Evolutionary conservation across 768 basidiomycete genomes (phyloP), one percentile per base, ranked within the genome.

Genomic region (Trametes cubensis): DNA sequence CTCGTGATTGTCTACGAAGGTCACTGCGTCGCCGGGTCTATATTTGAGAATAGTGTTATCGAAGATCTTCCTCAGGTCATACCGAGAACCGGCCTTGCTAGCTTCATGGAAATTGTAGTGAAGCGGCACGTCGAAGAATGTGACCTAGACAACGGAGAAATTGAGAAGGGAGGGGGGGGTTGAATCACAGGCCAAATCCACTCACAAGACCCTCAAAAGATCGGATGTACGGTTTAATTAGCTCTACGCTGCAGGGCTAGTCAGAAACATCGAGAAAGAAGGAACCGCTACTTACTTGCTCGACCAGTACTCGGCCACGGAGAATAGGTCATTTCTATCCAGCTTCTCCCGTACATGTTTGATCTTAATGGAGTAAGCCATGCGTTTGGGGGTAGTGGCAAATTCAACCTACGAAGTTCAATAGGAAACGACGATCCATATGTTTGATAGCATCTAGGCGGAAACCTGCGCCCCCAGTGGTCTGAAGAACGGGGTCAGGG

Each of bases 381-480:
- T 23, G 38, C 45, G 39, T 41, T 45, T 50, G 49, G 25, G 58
- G 46, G 18, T 38, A 8, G 20, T 23, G n/a, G n/a, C 48, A 5
- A 13, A 30, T 4, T 34, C 25, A 18, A 72, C 83, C 72, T 65
- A 92, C 92, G 76, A 90, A 93, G 39, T 82, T 78, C 3, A 83
- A 69, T n/a, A 90, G 74, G 67, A 92, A 93, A 23, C 77, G 75
- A 59, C 81, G 77, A 72, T 94, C 91, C 52, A 91, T 87, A 66
- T 97, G 95, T 72, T 96, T 97, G 66, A 95, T 90, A 18, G 94
- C 95, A 70, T 96, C 95, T 28, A 96, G 80, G 51, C 94, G 83
- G 72, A 95, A 94, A 14, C 94, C 95, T 34, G 75, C 74, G 13
- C 83, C 87, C 8, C 82, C 83, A 2, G 87, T 90, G 1, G 83